Evolutionary conservation across 2,329 filamentous ascomycete genomes (phyloP), one percentile per base, ranked within the genome.

Genomic region (Colletotrichum sp.): DNA sequence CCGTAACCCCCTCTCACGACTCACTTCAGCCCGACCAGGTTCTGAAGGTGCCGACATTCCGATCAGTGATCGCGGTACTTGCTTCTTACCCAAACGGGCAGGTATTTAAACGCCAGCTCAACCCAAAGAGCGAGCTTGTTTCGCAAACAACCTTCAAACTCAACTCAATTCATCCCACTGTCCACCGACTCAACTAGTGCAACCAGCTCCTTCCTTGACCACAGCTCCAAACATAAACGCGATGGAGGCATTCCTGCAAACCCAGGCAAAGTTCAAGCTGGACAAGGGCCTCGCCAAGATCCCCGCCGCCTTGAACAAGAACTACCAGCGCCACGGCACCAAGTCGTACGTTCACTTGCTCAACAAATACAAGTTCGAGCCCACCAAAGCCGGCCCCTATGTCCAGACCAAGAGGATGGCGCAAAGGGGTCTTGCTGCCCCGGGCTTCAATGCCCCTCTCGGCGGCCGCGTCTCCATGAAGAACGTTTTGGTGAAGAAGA

Each of bases 291-390:
- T 76, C 30, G 24, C 48, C 16, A 76, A 74, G 57, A 66, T 76
- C 9, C 65, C 64, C 12, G 70, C 32, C 7, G 34, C 68, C 24
- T 21, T 48, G 21, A 76, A 74, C 48, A 60, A 69, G 48, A 76
- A 65, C 18, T 76, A 76, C 70, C 61, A 74, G 24, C 74, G 74
- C 24, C 70, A 76, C 9, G 74, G 74, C 59, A 69, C 63, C 3
- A 76, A 76, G 24, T 76, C 74, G 13, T 76, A 76, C 34, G 74
- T 76, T 26, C 15, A 76, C 30, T 55, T 76, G 18, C 64, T 76
- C 48, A 76, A 76, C 48, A 76, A 76, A 65, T 76, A 68, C 34
- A 74, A 76, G 64, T 76, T 76, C 34, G 74, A 74, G 43, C 71
- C 74, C 18, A 76, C 74, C 15, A 76, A 76, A 28, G 55, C 74